These are phyloP conservation scores for Nemania bipapillata DNA, from an alignment of 2,329 filamentous ascomycete genomes.

Conservation along the genomic window DNA sequence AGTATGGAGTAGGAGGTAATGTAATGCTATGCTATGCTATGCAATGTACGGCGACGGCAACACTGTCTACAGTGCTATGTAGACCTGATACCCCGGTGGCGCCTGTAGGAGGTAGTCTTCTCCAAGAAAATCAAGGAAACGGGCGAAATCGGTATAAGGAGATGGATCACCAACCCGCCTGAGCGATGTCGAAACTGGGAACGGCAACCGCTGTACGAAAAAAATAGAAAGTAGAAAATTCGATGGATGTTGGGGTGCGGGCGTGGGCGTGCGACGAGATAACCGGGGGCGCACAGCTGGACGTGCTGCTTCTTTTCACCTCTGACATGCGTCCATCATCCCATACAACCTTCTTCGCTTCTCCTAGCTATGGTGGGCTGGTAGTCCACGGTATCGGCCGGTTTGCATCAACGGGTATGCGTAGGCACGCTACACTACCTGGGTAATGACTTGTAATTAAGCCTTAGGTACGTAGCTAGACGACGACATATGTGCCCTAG, in stretches of 20 bases:
- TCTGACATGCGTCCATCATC: constrained; percentile 33
- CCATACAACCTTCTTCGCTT: constrained; percentile 10
- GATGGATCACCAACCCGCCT: constrained; percentile 14
- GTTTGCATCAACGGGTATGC: constrained; percentile 25
- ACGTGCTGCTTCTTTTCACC: constrained; percentile 15
- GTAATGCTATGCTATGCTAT: neutral
- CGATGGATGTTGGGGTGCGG: constrained; percentile 7
- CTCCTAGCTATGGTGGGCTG: constrained; percentile 26
- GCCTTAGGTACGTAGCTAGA: constrained; percentile 10
- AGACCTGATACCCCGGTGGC: too few species aligned
- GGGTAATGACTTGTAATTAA: constrained; percentile 34
- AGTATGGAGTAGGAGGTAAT: neutral
- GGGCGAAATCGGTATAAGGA: constrained; percentile 11
- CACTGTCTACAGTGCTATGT: neutral
- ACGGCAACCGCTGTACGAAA: constrained; percentile 15
- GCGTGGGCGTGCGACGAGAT: constrained; percentile 21
- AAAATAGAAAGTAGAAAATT: too few species aligned
- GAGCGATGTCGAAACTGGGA: constrained; percentile 10
- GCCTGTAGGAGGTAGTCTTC: neutral
- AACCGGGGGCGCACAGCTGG: constrained; percentile 7
- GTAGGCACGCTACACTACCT: neutral
- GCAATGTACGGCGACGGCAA: neutral
- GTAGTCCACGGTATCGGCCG: constrained; percentile 32
- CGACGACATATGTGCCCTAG: neutral
- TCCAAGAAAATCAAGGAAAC: constrained; percentile 1